Percentiles rank a stretch among this genome's conserved stretches.
Conservation (phyloP, 768 basidiomycete genomes). For the Naganishia vaughanmartiniae region DNA sequence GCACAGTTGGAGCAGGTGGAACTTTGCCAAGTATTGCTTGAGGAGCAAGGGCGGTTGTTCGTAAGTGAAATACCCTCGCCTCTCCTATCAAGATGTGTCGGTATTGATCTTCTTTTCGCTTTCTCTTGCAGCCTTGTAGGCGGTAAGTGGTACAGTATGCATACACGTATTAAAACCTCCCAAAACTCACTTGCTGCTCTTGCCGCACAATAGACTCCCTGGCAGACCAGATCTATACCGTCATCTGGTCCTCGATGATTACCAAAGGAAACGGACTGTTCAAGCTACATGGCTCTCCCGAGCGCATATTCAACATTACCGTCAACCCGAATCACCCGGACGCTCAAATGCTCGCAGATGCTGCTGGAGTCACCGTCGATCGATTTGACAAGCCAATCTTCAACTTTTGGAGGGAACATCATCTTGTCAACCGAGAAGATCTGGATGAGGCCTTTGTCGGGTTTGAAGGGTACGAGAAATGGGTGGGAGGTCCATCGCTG, state of each 20-base stretch:
- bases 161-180: no score
- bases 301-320: slow-evolving; percentile 3
- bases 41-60: slow-evolving; percentile 18
- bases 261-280: background rate
- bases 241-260: background rate
- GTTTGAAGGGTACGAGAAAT: slow-evolving; percentile 3
- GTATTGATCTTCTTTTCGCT: no score
- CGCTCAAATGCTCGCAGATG: background rate
- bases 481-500: background rate
- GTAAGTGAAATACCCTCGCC: slow-evolving; percentile 1
- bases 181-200: background rate
- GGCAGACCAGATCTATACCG: slow-evolving; percentile 8
- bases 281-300: background rate
- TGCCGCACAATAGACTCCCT: background rate
- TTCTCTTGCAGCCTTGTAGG: no score
- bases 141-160: no score
- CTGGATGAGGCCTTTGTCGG: background rate
- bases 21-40: slow-evolving; percentile 3
- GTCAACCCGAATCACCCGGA: slow-evolving; percentile 4
- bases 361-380: background rate
- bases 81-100: no score
- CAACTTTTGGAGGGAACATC: slow-evolving; percentile 21
- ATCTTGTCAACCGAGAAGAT: slow-evolving; percentile 11
- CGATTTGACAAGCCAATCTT: slow-evolving; percentile 11
- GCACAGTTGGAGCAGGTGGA: background rate